Evolutionary conservation across 805 yeast genomes (phyloP), one percentile per base, ranked within the genome.

Genomic region (Pichia membranifaciens): DNA sequence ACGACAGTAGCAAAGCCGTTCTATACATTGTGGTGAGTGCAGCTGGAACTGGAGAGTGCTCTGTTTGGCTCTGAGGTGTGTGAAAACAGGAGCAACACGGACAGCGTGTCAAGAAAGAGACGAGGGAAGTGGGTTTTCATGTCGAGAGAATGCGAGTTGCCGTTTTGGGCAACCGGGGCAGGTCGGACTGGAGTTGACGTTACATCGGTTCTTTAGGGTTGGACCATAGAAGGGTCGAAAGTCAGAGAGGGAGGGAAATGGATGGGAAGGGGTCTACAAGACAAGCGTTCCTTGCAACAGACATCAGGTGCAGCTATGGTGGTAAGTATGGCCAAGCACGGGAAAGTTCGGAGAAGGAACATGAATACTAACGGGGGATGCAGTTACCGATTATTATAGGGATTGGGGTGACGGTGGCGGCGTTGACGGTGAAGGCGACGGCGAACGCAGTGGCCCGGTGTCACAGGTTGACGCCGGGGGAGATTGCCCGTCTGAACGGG

Each of bases 331-430:
- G n/a, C n/a, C n/a, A n/a, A n/a, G n/a, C n/a, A n/a, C n/a, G n/a
- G n/a, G n/a, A n/a, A n/a, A n/a, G n/a, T n/a, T 25, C 10, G 7
- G 10, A 10, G 29, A 25, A 25, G 7, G 10, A 25, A 25, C 29
- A 7, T 8, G 10, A 10, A 25, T 25, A 25, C 29, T 25, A 25
- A 25, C 29, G 29, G 7, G 7, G 7, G 4, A 28, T 36, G 17
- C 38, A 57, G 74, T 69, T 77, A 28, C 83, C 84, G 18, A 67
- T 79, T 13, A 59, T 79, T 17, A 49, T 77, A 15, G 84, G 82
- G 6, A 42, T 76, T n/a, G 83, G 82, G 0, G 74, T 73, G 3
- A 74, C 84, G 0, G 51, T 72, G 0, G 69, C 66, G 1, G 84
- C 83, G 1, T 45, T 79, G n/a, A 68, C 79, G 0, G 68, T 61